Evolutionary conservation across 768 basidiomycete species (phyloP).

Genomic region (Termitomyces sp.): DNA sequence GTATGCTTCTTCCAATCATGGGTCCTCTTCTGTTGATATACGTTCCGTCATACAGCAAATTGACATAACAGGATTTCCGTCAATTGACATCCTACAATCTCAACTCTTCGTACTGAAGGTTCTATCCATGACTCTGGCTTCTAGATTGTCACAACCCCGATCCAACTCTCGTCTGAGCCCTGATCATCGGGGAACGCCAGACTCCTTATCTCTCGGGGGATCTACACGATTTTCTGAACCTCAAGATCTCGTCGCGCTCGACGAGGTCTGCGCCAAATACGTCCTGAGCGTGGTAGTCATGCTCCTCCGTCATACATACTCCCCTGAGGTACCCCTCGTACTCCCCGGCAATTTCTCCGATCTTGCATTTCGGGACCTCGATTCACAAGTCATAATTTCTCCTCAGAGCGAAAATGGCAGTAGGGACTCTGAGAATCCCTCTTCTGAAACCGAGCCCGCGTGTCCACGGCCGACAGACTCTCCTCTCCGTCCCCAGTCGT

Average conservation of each 20-base stretch:
- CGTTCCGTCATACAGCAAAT: constrained; percentile 35
- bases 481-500: constrained; percentile 34
- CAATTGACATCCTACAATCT: constrained; percentile 76
- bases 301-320: constrained; percentile 70
- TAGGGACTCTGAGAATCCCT: constrained; percentile 3
- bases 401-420: constrained; percentile 15
- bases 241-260: constrained; percentile 66
- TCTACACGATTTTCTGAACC: constrained; percentile 25
- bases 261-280: constrained; percentile 78
- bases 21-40: not conserved
- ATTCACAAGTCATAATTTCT: constrained; percentile 39
- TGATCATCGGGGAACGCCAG: constrained; percentile 27
- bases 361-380: constrained; percentile 69
- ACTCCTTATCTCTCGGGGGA: constrained; percentile 30
- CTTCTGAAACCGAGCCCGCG: constrained; percentile 1
- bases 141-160: constrained; percentile 56
- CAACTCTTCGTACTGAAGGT: constrained; percentile 85
- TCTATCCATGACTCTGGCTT: constrained; percentile 68
- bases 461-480: constrained; percentile 5
- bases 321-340: constrained; percentile 46
- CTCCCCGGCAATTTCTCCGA: constrained; percentile 55
- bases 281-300: constrained; percentile 76
- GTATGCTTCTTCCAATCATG: constrained; percentile 29
- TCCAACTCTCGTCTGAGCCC: constrained; percentile 38
- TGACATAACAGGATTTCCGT: constrained; percentile 42